Conservation (phyloP, 139 green algal species). For the Picochlorum sp. region DNA sequence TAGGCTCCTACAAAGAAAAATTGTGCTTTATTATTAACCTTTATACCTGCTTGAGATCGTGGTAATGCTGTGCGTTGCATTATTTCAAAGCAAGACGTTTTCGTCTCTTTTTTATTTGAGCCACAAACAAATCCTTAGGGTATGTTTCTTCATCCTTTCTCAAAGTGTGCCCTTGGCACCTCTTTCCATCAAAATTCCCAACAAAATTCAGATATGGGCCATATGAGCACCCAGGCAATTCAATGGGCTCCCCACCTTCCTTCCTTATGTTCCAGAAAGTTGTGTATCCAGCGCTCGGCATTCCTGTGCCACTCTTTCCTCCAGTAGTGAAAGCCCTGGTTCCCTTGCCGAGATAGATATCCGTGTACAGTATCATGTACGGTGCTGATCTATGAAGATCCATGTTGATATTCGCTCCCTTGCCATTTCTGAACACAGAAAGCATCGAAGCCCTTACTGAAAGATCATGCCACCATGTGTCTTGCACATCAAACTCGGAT, state of each 20-base stretch:
- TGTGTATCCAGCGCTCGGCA: slow-evolving; percentile 8
- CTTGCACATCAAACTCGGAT: slow-evolving; percentile 5
- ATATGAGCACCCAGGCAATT: slow-evolving; percentile 2
- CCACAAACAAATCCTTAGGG: background rate
- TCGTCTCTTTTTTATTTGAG: background rate
- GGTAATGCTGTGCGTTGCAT: too few relatives aligned
- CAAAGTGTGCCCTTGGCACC: background rate
- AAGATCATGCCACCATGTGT: slow-evolving; percentile 3
- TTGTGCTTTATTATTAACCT: too few relatives aligned
- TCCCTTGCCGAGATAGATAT: slow-evolving; percentile 10
- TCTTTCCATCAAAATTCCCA: slow-evolving; percentile 4
- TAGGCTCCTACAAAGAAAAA: too few relatives aligned
- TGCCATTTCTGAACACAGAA: background rate
- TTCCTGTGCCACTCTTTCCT: background rate
- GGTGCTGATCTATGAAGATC: slow-evolving; percentile 10
- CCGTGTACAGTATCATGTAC: background rate
- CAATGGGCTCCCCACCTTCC: background rate
- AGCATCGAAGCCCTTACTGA: slow-evolving; percentile 4
- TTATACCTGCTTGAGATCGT: too few relatives aligned
- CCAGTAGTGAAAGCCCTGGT: slow-evolving; percentile 5
- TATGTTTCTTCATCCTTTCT: background rate
- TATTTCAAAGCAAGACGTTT: background rate
- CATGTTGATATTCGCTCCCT: background rate
- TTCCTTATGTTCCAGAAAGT: slow-evolving; percentile 21
- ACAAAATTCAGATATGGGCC: slow-evolving; percentile 3